These are phyloP conservation scores for Megacollybia marginata DNA, from an alignment of 768 basidiomycete genomes.

Conservation along the genomic window DNA sequence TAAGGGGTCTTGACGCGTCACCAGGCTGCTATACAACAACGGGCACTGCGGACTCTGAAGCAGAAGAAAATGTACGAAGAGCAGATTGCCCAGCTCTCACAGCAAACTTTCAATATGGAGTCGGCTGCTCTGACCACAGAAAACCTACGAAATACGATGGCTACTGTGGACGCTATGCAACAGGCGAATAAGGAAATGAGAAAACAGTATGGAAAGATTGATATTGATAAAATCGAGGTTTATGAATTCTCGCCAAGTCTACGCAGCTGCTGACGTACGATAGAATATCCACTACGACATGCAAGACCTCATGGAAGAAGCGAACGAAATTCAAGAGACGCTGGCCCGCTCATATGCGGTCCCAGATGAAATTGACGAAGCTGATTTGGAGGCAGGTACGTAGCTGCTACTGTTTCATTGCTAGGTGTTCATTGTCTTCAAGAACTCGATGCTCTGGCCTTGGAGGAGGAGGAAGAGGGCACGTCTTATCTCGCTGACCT, in stretches of 20 bases:
- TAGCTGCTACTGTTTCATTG: constrained; percentile 1
- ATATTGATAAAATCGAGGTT: constrained; percentile 98
- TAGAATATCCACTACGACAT: constrained; percentile 96
- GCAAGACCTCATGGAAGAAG: constrained; percentile 95
- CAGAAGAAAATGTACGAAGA: constrained; percentile 96
- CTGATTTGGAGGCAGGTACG: constrained; percentile 91
- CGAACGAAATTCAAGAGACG: constrained; percentile 96
- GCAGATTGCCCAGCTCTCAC: constrained; percentile 83
- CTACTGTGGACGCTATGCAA: constrained; percentile 95
- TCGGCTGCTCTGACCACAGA: constrained; percentile 93
- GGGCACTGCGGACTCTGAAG: constrained; percentile 88
- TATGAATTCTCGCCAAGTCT: constrained; percentile 11
- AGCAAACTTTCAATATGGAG: constrained; percentile 99
- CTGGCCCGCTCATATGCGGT: constrained; percentile 91
- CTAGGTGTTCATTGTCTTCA: constrained; percentile 2
- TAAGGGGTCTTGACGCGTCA: not conserved
- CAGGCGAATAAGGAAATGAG: constrained; percentile 92
- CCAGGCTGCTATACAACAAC: constrained; percentile 86
- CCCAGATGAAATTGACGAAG: constrained; percentile 96
- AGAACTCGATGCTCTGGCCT: constrained; percentile 92
- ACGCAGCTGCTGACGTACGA: not conserved
- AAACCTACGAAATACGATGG: constrained; percentile 98
- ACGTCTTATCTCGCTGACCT: constrained; percentile 83
- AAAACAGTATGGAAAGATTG: constrained; percentile 95
- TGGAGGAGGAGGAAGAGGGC: constrained; percentile 89